A percentile compares a stretch with the other conserved stretches of the same genome.
These are phyloP conservation scores for Epichloe bromicola DNA, from an alignment of 2,329 filamentous ascomycete genomes.

Conservation along the genomic window DNA sequence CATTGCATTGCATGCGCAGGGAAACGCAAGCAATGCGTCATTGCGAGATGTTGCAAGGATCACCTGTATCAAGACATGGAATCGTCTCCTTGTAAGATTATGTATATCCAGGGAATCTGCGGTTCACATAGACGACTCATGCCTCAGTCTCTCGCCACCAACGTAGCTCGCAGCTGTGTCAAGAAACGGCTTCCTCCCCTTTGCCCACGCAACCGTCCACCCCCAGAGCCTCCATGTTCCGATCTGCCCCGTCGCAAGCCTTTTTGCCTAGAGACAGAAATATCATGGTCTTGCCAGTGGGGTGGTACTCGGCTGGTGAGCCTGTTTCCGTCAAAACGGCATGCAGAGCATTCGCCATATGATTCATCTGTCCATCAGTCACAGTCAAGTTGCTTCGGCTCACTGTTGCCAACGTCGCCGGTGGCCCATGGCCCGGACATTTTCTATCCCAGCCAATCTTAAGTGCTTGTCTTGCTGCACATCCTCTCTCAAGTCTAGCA, in stretches of 20 bases:
- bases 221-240: constrained; percentile 20
- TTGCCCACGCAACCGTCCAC: constrained; percentile 19
- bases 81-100: background rate
- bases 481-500: constrained; percentile 19
- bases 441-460: constrained; percentile 18
- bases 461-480: constrained; percentile 22
- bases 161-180: constrained; percentile 19
- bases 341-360: constrained; percentile 19
- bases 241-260: constrained; percentile 18
- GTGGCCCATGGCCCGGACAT: constrained; percentile 30
- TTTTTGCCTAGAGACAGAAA: constrained; percentile 17
- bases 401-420: constrained; percentile 28
- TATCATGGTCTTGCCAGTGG: constrained; percentile 14
- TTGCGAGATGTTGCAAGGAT: background rate
- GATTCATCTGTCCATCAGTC: constrained; percentile 20
- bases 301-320: constrained; percentile 9
- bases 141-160: constrained; percentile 15
- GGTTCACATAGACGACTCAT: constrained; percentile 13
- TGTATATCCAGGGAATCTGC: background rate
- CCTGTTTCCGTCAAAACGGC: constrained; percentile 10
- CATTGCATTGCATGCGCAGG: background rate
- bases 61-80: background rate
- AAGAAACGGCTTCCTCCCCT: constrained; percentile 19
- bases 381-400: constrained; percentile 25
- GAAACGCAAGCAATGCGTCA: background rate